Base-by-base conservation (phyloP, 1,284 basidiomycete genomes). In the Neonothopanus nambi region DNA sequence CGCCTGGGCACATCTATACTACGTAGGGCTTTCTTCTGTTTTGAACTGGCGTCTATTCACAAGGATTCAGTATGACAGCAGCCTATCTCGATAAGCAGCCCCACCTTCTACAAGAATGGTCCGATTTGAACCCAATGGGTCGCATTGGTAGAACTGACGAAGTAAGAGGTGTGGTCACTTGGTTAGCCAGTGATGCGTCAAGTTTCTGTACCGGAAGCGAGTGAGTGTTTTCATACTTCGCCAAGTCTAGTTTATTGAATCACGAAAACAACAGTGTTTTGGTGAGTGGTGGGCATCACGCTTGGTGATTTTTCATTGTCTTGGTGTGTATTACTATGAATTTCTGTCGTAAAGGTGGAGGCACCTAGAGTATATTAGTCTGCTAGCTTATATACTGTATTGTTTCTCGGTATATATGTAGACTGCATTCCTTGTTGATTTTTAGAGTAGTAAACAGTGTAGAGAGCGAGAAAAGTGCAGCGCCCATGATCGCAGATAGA, bases 171-270 rank as follows among this genome's bases (percentile, higher is more conserved):
- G 89, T 89, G 0, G 76, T 84, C 38, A 72, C 82, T 11, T 92
- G 90, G 90, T 73, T 92, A n/a, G 88, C 88, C 37, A 87, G 85
- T 55, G 87, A 89, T 57, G 86, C 87, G 39, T 88, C 85, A 4
- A 87, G 79, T 37, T 89, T 85, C 65, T 89, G 87, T 61, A 89
- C 87, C 0, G 87, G 87, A 0, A 81, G 80, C 85, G 85, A 89
- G 87, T 89, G 63, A 62, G 85, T 84, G 12, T 35, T 41, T 33
- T 44, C 24, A 18, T 40, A 1, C 17, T 43, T 26, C 46, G n/a
- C 3, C 18, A 36, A 20, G 18, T 39, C 48, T n/a, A n/a, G n/a
- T 59, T 35, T 61, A 44, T 42, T 52, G 17, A 38, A 26, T 26
- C 24, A 15, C n/a, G 13, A 28, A 18, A 36, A 7, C 24, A 21